phyloP scores from a whole-genome alignment of 257 asterid species.

The Scutellaria baicalensis region DNA sequence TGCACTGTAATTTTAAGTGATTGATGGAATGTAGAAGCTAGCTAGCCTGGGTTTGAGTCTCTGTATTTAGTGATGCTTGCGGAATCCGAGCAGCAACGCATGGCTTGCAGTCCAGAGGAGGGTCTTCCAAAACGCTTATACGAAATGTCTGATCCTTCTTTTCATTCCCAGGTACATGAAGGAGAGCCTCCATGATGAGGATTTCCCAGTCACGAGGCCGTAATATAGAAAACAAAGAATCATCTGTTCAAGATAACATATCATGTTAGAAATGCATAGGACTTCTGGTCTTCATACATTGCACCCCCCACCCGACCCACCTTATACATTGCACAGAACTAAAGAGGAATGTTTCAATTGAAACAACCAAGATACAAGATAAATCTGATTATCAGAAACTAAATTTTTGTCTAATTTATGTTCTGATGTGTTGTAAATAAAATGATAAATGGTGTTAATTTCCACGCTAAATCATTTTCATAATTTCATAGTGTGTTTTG shows the following conservation, averaged over 20 bases:
- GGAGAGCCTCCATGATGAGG: slow-evolving; percentile 86
- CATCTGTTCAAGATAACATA: slow-evolving; percentile 37
- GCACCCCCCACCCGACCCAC: too few species aligned
- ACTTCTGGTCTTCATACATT: too few species aligned
- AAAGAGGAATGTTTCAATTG: not conserved
- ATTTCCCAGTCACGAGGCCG: slow-evolving; percentile 80
- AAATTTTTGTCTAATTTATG: not conserved
- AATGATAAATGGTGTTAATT: not conserved
- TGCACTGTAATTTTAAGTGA: not conserved
- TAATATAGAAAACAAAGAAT: slow-evolving; percentile 47
- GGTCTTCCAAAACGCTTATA: slow-evolving; percentile 46
- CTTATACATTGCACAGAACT: not conserved
- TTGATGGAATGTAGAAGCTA: slow-evolving; percentile 5
- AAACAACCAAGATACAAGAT: not conserved
- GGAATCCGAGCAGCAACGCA: slow-evolving; percentile 33
- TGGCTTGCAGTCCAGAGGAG: slow-evolving; percentile 38
- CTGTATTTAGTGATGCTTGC: slow-evolving; percentile 28
- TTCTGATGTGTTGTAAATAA: not conserved
- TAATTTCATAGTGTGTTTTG: not conserved
- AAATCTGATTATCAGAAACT: not conserved
- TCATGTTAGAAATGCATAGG: not conserved
- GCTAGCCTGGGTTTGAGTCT: slow-evolving; percentile 26
- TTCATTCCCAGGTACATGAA: slow-evolving; percentile 69
- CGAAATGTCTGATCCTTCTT: slow-evolving; percentile 67
- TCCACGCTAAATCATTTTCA: not conserved